Evolutionary conservation across 148 eudicot genomes (phyloP).

Genomic region (Dianthus caryophyllus): DNA sequence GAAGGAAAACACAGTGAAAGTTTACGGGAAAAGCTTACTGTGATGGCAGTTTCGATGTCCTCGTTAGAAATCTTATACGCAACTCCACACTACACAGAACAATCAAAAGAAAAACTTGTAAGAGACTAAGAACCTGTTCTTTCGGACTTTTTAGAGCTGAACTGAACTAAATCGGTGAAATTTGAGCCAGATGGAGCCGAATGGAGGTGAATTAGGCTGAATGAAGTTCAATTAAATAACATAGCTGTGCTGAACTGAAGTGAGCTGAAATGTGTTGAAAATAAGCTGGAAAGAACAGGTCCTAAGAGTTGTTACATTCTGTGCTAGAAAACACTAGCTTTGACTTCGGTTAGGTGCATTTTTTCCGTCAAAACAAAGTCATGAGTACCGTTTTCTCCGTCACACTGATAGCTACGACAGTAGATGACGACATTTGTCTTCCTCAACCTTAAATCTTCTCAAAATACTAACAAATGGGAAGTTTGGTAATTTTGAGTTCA

Average conservation of each 20-base stretch:
- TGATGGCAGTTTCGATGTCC: constrained; percentile 63
- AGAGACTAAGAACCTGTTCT: too few species aligned
- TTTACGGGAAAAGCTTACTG: constrained; percentile 35
- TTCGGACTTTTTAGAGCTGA: too few species aligned
- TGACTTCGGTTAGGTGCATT: background rate
- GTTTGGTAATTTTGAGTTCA: background rate
- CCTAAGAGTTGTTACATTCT: too few species aligned
- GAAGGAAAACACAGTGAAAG: background rate
- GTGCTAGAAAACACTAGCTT: background rate
- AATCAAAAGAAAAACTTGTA: background rate
- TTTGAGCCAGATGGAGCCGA: too few species aligned
- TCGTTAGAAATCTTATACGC: constrained; percentile 72
- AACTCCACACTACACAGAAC: constrained; percentile 62
- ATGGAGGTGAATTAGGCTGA: too few species aligned
- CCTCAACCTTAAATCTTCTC: background rate
- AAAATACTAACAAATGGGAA: background rate
- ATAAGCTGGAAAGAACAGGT: too few species aligned
- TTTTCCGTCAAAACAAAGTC: background rate
- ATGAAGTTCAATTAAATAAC: too few species aligned
- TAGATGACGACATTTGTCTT: background rate
- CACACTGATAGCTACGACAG: background rate
- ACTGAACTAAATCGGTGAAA: too few species aligned
- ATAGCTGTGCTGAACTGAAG: too few species aligned
- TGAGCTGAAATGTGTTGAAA: too few species aligned
- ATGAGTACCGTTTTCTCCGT: background rate